These are phyloP conservation scores for Herpetomonas tarakana DNA, from an alignment of 208 protist species.

Conservation along the genomic window DNA sequence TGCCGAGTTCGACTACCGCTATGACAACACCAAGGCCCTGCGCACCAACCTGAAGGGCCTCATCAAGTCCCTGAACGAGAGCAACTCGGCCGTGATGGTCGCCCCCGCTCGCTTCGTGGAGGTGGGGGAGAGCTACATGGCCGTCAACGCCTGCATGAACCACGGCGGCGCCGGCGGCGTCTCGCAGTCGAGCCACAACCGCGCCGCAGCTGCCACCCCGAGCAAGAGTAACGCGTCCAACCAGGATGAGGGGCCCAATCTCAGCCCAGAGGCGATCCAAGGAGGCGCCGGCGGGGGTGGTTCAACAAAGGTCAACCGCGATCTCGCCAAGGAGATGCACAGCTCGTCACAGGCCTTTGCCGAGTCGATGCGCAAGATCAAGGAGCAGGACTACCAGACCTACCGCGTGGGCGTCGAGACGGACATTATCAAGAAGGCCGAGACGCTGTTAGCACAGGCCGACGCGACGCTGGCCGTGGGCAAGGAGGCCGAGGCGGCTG, in stretches of 20 bases:
- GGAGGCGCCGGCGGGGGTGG: no score
- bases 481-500: conserved; percentile 13
- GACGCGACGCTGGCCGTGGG: conserved; percentile 1
- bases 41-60: conserved; percentile 32
- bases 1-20: conserved; percentile 17
- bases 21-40: conserved; percentile 15
- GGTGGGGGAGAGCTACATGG: conserved; percentile 19
- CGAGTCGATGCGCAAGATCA: conserved; percentile 15
- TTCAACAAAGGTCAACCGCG: conserved; percentile 18
- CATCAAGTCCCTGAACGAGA: conserved; percentile 10
- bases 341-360: conserved; percentile 15
- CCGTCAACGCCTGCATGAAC: conserved; percentile 18
- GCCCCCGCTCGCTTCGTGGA: conserved; percentile 12
- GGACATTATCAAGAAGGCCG: conserved; percentile 9
- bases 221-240: no score
- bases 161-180: conserved; percentile 15
- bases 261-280: no score
- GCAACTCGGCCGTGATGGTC: not conserved
- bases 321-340: conserved; percentile 11
- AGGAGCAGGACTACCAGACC: conserved; percentile 4
- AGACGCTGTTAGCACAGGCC: conserved; percentile 1
- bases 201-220: not conserved
- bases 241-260: no score
- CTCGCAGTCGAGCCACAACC: not conserved
- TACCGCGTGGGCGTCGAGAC: conserved; percentile 6